phyloP scores from a whole-genome alignment of 192 early-diverging fungal genomes.

The Coemansia nantahalensis region DNA sequence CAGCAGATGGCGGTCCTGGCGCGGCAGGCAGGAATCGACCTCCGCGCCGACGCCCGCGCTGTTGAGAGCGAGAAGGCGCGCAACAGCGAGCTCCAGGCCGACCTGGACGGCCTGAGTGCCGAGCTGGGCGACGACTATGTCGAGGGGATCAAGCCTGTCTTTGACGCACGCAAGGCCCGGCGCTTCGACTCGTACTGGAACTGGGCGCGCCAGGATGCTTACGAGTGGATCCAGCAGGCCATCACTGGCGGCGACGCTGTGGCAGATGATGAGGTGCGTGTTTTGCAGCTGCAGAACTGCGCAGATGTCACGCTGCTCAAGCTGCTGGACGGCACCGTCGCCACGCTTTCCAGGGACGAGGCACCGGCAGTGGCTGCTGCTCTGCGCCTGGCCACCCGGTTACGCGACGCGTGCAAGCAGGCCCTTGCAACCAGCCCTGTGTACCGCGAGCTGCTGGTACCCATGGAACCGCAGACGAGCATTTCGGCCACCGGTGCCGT shows the following conservation, averaged over 20 bases:
- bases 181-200: constrained; percentile 96
- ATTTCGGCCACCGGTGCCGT: constrained; percentile 72
- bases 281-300: constrained; percentile 72
- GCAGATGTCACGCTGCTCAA: constrained; percentile 66
- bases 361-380: constrained; percentile 59
- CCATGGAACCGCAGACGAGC: constrained; percentile 71
- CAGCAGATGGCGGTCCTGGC: constrained; percentile 85
- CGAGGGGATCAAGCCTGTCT: constrained; percentile 76
- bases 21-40: constrained; percentile 75
- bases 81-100: constrained; percentile 60
- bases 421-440: constrained; percentile 67
- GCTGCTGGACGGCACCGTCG: constrained; percentile 76
- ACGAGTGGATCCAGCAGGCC: constrained; percentile 70
- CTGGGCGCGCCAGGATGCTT: constrained; percentile 67
- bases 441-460: constrained; percentile 80
- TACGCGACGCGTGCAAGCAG: constrained; percentile 76
- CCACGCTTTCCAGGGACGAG: constrained; percentile 63
- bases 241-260: constrained; percentile 71
- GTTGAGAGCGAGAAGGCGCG: constrained; percentile 63
- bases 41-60: constrained; percentile 63
- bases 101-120: constrained; percentile 71
- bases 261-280: constrained; percentile 55
- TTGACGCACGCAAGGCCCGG: constrained; percentile 79
- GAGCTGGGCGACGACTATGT: constrained; percentile 83
- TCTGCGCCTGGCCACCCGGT: constrained; percentile 54